These are phyloP conservation scores for Arxiozyma heterogenica DNA, from an alignment of 1,139 yeast genomes.

Conservation along the genomic window DNA sequence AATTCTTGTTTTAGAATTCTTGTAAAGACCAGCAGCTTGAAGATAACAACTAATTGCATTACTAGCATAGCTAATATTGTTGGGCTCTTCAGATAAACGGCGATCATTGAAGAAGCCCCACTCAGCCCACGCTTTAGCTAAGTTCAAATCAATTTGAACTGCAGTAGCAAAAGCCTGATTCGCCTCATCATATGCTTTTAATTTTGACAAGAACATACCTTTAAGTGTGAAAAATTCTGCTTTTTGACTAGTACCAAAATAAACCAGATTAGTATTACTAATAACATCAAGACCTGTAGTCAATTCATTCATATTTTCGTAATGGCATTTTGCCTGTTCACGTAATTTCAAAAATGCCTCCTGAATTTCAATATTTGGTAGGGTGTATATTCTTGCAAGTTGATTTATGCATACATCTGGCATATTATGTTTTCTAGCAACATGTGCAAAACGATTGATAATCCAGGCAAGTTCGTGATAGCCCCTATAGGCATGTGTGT, in stretches of 20 bases:
- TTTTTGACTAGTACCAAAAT: slow-evolving; percentile 93
- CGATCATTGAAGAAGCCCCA: slow-evolving; percentile 96
- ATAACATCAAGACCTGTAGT: slow-evolving; percentile 95
- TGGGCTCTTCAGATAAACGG: slow-evolving; percentile 75
- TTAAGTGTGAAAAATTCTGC: slow-evolving; percentile 95
- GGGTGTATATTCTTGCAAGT: slow-evolving; percentile 82
- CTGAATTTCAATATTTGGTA: slow-evolving; percentile 96
- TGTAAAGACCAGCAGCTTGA: slow-evolving; percentile 95
- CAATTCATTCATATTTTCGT: slow-evolving; percentile 76
- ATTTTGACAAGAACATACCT: slow-evolving; percentile 93
- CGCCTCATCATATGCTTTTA: slow-evolving; percentile 87
- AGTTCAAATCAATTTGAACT: slow-evolving; percentile 84
- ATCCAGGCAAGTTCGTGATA: slow-evolving; percentile 99
- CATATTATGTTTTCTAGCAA: slow-evolving; percentile 93
- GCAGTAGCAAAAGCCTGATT: slow-evolving; percentile 97
- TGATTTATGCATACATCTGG: slow-evolving; percentile 94
- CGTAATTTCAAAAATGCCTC: slow-evolving; percentile 92
- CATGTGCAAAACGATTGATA: slow-evolving; percentile 95
- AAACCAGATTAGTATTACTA: slow-evolving; percentile 89
- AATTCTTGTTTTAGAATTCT: slow-evolving; percentile 84
- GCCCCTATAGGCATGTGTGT: slow-evolving; percentile 92
- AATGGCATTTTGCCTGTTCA: slow-evolving; percentile 97
- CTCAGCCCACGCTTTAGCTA: slow-evolving; percentile 99
- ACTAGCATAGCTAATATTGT: slow-evolving; percentile 76
- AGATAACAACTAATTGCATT: slow-evolving; percentile 92